These are phyloP conservation scores for Coccomyxa sp. DNA, from an alignment of 139 green algal genomes.

Conservation along the genomic window DNA sequence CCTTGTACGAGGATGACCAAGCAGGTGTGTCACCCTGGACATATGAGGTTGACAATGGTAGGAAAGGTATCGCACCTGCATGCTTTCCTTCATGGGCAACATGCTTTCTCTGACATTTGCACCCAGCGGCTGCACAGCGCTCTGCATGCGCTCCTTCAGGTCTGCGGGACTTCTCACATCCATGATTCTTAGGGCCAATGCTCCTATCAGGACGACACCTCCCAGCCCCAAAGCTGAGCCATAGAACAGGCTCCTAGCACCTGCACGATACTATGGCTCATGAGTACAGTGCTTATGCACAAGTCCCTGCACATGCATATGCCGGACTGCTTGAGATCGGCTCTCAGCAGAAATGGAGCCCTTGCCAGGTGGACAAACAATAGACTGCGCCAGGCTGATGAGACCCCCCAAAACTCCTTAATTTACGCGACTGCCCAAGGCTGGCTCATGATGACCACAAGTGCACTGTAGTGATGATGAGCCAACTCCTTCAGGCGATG, in stretches of 20 bases:
- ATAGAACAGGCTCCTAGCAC: constrained; percentile 18
- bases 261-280: neutral
- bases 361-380: neutral
- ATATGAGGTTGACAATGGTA: neutral
- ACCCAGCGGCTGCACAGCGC: neutral
- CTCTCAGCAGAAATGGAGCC: neutral
- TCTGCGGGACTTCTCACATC: neutral
- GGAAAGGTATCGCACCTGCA: neutral
- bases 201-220: constrained; percentile 6
- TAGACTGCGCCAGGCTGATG: neutral
- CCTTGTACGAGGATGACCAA: no score
- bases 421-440: neutral
- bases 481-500: neutral
- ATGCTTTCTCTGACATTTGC: neutral
- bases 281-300: neutral
- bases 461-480: neutral
- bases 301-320: neutral
- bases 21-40: no score
- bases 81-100: neutral
- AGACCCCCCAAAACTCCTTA: neutral
- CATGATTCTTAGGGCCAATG: neutral
- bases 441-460: neutral
- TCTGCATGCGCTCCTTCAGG: neutral
- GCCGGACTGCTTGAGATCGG: neutral
- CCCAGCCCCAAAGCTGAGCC: constrained; percentile 13